Evolutionary conservation across 2,329 filamentous ascomycete genomes (phyloP).

Genomic region (Aspergillus tubingensis): DNA sequence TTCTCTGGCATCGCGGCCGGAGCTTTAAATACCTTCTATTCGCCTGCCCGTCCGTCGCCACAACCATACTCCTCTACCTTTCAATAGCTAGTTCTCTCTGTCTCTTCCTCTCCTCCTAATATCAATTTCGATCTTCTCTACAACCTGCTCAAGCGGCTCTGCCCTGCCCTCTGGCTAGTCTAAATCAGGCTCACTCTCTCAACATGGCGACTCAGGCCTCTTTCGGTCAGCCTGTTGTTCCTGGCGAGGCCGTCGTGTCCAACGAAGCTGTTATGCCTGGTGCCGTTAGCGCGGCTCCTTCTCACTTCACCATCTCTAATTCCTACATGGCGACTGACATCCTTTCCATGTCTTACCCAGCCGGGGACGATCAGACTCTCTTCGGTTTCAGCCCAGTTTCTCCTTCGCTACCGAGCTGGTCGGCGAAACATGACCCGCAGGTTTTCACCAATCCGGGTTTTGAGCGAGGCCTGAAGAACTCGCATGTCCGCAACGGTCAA

Average conservation of each 20-base stretch:
- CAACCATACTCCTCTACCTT: neutral
- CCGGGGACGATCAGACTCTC: neutral
- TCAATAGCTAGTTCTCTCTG: neutral
- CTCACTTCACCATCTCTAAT: neutral
- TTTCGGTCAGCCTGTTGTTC: neutral
- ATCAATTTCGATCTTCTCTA: neutral
- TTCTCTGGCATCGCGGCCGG: neutral
- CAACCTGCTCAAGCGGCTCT: neutral
- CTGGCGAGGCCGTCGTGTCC: neutral
- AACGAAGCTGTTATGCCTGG: neutral
- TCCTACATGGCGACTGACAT: neutral
- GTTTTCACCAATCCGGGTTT: constrained; percentile 28
- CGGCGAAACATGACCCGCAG: constrained; percentile 14
- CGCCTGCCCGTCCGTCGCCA: neutral
- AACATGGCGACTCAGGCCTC: neutral
- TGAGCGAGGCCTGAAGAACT: constrained; percentile 36
- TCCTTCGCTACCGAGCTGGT: constrained; percentile 23
- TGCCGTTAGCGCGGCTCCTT: neutral
- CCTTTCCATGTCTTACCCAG: neutral
- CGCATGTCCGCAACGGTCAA: constrained; percentile 42
- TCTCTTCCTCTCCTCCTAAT: neutral
- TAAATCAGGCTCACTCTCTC: neutral
- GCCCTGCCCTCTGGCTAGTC: neutral
- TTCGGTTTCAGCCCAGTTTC: neutral
- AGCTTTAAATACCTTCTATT: neutral